Percentiles rank a stretch among this genome's conserved stretches.
Conservation (phyloP, 805 yeast species). For the Brettanomyces anomalus region DNA sequence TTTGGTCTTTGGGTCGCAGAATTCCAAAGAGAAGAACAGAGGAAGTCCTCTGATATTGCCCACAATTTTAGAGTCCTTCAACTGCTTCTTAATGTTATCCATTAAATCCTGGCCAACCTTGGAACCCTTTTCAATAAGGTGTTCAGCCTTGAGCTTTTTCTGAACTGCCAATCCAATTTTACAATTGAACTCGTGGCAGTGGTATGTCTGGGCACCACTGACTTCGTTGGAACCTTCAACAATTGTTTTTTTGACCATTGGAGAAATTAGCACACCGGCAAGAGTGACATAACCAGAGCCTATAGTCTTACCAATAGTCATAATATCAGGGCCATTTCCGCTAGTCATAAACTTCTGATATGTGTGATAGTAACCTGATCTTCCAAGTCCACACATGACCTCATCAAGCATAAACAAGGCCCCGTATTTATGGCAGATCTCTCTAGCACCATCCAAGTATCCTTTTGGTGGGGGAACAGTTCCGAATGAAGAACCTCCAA, state of each 20-base stretch:
- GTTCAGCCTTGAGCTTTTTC: slow-evolving; percentile 24
- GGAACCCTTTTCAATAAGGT: slow-evolving; percentile 31
- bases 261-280: slow-evolving; percentile 38
- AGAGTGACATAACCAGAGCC: slow-evolving; percentile 44
- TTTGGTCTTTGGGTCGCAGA: slow-evolving; percentile 36
- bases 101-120: slow-evolving; percentile 37
- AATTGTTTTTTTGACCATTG: slow-evolving; percentile 31
- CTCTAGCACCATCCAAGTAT: slow-evolving; percentile 35
- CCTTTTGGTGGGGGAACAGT: slow-evolving; percentile 36
- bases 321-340: slow-evolving; percentile 38
- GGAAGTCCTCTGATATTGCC: slow-evolving; percentile 50
- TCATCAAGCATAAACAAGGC: slow-evolving; percentile 91
- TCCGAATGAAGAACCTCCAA: slow-evolving; percentile 38
- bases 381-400: slow-evolving; percentile 60
- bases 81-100: slow-evolving; percentile 21
- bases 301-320: slow-evolving; percentile 41
- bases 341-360: slow-evolving; percentile 33
- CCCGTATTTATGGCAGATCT: slow-evolving; percentile 85
- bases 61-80: slow-evolving; percentile 26
- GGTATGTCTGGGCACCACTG: slow-evolving; percentile 44
- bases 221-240: slow-evolving; percentile 32
- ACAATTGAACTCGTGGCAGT: slow-evolving; percentile 39
- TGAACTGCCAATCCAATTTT: slow-evolving; percentile 39
- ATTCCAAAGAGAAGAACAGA: slow-evolving; percentile 46
- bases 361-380: slow-evolving; percentile 38